Conservation (phyloP, 2,329 filamentous ascomycete genomes). For the Colletotrichum camelliae region DNA sequence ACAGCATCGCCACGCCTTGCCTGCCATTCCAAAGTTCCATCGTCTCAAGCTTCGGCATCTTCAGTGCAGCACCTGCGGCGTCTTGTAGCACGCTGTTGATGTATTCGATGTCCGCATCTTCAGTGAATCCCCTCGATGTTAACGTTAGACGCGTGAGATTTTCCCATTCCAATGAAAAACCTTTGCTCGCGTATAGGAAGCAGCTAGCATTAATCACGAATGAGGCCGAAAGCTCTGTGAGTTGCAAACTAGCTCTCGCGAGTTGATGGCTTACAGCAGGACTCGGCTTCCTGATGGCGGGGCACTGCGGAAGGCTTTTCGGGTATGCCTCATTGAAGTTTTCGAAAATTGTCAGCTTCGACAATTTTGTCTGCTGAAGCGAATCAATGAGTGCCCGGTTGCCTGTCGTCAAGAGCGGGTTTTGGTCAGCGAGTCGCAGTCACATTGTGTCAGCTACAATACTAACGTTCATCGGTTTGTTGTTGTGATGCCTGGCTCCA, state of each 20-base stretch:
- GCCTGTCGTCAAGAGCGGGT: conserved; percentile 22
- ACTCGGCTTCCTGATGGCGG: conserved; percentile 26
- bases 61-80: conserved; percentile 28
- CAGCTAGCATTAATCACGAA: conserved; percentile 35
- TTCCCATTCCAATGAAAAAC: conserved; percentile 29
- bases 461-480: conserved; percentile 34
- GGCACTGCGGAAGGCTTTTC: conserved; percentile 13
- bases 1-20: conserved; percentile 27
- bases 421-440: conserved; percentile 22
- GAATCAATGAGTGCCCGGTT: conserved; percentile 31
- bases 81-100: conserved; percentile 32
- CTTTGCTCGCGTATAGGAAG: conserved; percentile 31
- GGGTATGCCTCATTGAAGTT: conserved; percentile 38
- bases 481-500: conserved; percentile 21
- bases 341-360: conserved; percentile 38
- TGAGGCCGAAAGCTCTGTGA: conserved; percentile 33
- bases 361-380: conserved; percentile 26
- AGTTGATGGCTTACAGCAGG: conserved; percentile 30
- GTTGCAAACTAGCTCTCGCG: conserved; percentile 32
- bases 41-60: conserved; percentile 33
- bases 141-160: conserved; percentile 35
- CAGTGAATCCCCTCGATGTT: conserved; percentile 32
- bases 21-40: conserved; percentile 39
- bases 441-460: conserved; percentile 9
- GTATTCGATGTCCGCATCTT: conserved; percentile 18